Percentiles rank a stretch among this genome's conserved stretches.
Conservation (phyloP, 2,329 filamentous ascomycete genomes). For the Trematosphaeria pertusa region DNA sequence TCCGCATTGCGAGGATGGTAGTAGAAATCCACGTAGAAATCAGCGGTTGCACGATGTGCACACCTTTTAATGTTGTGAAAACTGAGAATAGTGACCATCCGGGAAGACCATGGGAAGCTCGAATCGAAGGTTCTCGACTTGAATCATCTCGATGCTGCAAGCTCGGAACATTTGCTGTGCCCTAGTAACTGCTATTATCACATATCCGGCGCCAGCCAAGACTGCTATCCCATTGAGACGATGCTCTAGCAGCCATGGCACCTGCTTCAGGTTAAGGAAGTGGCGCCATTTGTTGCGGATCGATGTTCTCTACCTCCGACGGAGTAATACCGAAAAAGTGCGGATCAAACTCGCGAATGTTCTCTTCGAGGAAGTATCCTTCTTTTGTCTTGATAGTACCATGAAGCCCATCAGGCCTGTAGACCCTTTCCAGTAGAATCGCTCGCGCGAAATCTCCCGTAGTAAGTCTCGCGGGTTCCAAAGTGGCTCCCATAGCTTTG, state of each 20-base stretch:
- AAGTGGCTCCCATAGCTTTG: conserved; percentile 43
- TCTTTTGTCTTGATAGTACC: conserved; percentile 30
- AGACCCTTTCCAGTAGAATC: conserved; percentile 38
- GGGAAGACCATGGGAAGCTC: conserved; percentile 11
- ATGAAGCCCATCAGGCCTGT: conserved; percentile 2
- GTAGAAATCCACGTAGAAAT: too few relatives aligned
- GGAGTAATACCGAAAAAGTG: conserved; percentile 27
- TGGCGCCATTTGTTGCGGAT: conserved; percentile 27
- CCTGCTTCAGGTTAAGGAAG: conserved; percentile 16
- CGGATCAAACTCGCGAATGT: conserved; percentile 44
- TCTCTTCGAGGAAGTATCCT: conserved; percentile 38
- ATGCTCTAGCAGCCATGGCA: conserved; percentile 22
- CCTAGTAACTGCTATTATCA: conserved; percentile 45
- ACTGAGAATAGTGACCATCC: too few relatives aligned
- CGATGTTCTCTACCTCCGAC: conserved; percentile 11
- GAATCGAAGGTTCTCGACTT: conserved; percentile 9
- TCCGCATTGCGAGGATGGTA: background rate
- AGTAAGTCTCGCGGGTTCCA: conserved; percentile 4
- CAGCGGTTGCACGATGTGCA: too few relatives aligned
- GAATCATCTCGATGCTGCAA: conserved; percentile 10
- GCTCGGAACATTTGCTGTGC: conserved; percentile 6
- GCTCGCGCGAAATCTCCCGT: background rate
- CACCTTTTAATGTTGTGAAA: too few relatives aligned
- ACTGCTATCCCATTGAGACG: conserved; percentile 38
- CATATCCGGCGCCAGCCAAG: conserved; percentile 54